Base-by-base conservation (phyloP, 2,329 filamentous ascomycete genomes). In the Drechslera avenae region DNA sequence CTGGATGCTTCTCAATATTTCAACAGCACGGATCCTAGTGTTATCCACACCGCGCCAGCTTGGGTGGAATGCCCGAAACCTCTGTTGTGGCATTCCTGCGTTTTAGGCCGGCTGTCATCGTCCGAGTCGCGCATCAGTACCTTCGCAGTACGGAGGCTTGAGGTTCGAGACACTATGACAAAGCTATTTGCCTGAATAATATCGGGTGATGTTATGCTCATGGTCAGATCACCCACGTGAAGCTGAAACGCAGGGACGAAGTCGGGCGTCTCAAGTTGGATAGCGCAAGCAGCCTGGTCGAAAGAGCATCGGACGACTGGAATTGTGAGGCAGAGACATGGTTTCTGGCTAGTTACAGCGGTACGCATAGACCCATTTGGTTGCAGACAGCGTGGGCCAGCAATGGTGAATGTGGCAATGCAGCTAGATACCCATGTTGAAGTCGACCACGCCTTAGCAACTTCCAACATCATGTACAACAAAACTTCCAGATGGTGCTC, bases 401-500 rank as follows among this genome's bases (percentile, higher is more conserved):
- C 28, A 14, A 28, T 48, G 5, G 7, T 16, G 28, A 42, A 47
- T 28, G 7, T 19, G 32, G 32, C 32, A 28, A 28, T 28, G 26
- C 26, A 10, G 10, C 26, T 28, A 34, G 33, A 39, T 35, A 26
- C 45, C 37, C 37, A 42, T 39, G 43, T 26, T 13, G 18, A 33
- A 40, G n/a, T 37, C 36, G 23, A 19, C 8, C 31, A 4, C 35
- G 12, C 26, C 26, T 28, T 28, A 12, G 45, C 41, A 21, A 30
- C 40, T 16, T 30, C 35, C n/a, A n/a, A 42, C 17, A 19, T 2
- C 12, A 30, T 39, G 37, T 33, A 36, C 42, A 4, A 17, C 14
- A 39, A 4, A 19, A 18, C 19, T 30, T 19, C 45, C 62, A 46
- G 3, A 79, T 79, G 77, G 73, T 75, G 13, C 50, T 79, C 3